phyloP scores from a whole-genome alignment of 495 filamentous ascomycete genomes.

The Penicillium canariense region DNA sequence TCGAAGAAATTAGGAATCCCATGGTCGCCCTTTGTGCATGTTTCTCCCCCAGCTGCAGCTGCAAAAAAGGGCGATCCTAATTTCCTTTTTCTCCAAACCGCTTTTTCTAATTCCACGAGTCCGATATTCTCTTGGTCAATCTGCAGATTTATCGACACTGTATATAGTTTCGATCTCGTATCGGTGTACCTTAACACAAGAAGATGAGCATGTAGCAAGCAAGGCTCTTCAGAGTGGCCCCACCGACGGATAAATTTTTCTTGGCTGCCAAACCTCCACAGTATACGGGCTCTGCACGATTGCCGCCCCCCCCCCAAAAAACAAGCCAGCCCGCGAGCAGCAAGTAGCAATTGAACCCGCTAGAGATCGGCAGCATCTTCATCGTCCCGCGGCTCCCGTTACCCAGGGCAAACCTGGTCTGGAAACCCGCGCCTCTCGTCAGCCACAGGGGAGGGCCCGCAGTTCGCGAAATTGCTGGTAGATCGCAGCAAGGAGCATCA shows the following conservation, averaged over 20 bases:
- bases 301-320: background rate
- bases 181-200: too few relatives aligned
- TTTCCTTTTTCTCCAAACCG: background rate
- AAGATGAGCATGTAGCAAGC: background rate
- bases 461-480: background rate
- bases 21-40: background rate
- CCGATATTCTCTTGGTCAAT: background rate
- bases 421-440: background rate
- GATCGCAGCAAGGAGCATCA: background rate
- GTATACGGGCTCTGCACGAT: constrained; percentile 7
- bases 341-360: background rate
- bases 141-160: too few relatives aligned
- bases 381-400: background rate
- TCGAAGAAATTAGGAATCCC: too few relatives aligned
- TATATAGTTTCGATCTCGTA: too few relatives aligned
- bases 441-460: constrained; percentile 1
- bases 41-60: background rate
- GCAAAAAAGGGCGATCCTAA: background rate
- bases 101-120: background rate
- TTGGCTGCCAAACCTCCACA: constrained; percentile 11
- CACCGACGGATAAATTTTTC: constrained; percentile 13
- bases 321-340: background rate
- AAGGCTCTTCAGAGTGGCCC: constrained; percentile 11
- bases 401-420: background rate
- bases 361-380: background rate